Percentiles rank a stretch among this genome's conserved stretches.
Conservation (phyloP, 768 basidiomycete genomes). For the Panellus pusillus region DNA sequence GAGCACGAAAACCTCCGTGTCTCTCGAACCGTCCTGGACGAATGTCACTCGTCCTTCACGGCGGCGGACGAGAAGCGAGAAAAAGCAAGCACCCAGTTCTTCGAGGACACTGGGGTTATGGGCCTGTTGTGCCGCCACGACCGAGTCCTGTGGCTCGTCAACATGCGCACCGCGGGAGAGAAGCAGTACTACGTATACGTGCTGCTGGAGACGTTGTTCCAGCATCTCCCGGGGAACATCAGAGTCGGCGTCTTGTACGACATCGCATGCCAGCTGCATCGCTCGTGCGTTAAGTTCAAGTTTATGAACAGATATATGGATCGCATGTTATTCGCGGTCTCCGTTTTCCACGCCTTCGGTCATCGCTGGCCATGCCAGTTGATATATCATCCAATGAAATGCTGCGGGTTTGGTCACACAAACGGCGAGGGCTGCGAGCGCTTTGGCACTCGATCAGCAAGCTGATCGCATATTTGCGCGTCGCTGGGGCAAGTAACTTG, state of each 20-base stretch:
- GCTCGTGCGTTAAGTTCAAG: too few relatives aligned
- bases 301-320: slow-evolving; percentile 23
- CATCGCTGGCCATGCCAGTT: slow-evolving; percentile 37
- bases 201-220: slow-evolving; percentile 30
- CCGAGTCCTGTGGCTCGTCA: slow-evolving; percentile 30
- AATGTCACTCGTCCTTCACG: slow-evolving; percentile 19
- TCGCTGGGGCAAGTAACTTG: slow-evolving; percentile 29
- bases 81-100: slow-evolving; percentile 21
- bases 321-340: slow-evolving; percentile 29
- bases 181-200: slow-evolving; percentile 32
- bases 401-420: slow-evolving; percentile 26
- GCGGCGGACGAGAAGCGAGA: slow-evolving; percentile 24
- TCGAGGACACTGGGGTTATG: slow-evolving; percentile 33
- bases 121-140: slow-evolving; percentile 35
- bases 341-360: slow-evolving; percentile 37
- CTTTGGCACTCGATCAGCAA: slow-evolving; percentile 27
- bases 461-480: slow-evolving; percentile 15
- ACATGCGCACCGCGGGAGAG: slow-evolving; percentile 34
- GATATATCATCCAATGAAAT: slow-evolving; percentile 30
- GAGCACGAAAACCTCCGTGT: slow-evolving; percentile 22
- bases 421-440: slow-evolving; percentile 31
- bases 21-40: slow-evolving; percentile 17
- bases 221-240: slow-evolving; percentile 23
- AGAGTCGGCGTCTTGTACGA: slow-evolving; percentile 29
- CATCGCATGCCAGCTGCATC: slow-evolving; percentile 33